Evolutionary conservation across 768 basidiomycete species (phyloP).

Genomic region (Postia placenta): DNA sequence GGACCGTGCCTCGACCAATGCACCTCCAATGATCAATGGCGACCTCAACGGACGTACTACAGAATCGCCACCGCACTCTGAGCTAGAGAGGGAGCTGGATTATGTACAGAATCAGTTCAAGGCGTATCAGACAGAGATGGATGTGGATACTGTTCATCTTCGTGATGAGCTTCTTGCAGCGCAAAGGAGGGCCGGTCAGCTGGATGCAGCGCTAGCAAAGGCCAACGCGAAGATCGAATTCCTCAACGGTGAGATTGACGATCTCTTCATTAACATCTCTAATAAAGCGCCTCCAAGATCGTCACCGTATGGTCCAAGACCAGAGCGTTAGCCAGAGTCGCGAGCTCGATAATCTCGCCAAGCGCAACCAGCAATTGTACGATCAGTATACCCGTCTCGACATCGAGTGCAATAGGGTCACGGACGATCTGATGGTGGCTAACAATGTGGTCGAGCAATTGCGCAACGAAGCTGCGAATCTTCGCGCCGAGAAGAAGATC

Average conservation of each 20-base stretch:
- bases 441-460: conserved; percentile 66
- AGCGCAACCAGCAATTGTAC: conserved; percentile 66
- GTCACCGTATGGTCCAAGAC: conserved; percentile 66
- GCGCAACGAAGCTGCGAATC: conserved; percentile 80
- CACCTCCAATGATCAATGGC: conserved; percentile 22
- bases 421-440: conserved; percentile 57
- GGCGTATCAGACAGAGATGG: conserved; percentile 73
- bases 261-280: not conserved
- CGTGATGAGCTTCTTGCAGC: conserved; percentile 63
- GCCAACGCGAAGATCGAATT: conserved; percentile 79
- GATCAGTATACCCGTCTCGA: conserved; percentile 72
- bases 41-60: conserved; percentile 22
- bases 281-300: conserved; percentile 39
- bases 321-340: conserved; percentile 54
- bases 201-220: conserved; percentile 69
- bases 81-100: conserved; percentile 53
- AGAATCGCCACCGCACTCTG: conserved; percentile 18
- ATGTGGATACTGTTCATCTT: conserved; percentile 63
- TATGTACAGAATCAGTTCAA: conserved; percentile 80
- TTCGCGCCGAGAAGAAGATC: conserved; percentile 89
- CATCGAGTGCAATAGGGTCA: conserved; percentile 63
- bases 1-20: conserved; percentile 19
- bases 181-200: conserved; percentile 62
- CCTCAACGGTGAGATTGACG: conserved; percentile 52
- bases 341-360: conserved; percentile 60